Evolutionary conservation across 140 eudicot species (phyloP).

Genomic region (Cichorium intybus): DNA sequence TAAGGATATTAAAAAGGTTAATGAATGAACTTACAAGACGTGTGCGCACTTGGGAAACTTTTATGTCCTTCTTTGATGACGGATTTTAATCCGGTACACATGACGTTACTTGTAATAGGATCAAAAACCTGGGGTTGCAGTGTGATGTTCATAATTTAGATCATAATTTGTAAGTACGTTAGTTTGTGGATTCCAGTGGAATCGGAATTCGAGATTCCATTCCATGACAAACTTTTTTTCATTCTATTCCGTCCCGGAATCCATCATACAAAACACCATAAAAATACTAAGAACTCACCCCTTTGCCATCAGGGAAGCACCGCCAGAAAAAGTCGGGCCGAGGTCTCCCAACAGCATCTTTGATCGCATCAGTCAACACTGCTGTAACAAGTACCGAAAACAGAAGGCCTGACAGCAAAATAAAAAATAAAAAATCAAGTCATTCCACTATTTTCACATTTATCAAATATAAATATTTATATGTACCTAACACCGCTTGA

Average conservation of each 20-base stretch:
- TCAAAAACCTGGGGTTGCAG: constrained; percentile 53
- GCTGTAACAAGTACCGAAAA: constrained; percentile 74
- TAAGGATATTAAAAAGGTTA: background rate
- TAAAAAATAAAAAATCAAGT: background rate
- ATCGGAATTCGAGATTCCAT: too few relatives aligned
- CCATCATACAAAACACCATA: too few relatives aligned
- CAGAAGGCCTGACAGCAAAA: constrained; percentile 50
- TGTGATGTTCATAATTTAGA: background rate
- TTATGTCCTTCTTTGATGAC: constrained; percentile 92
- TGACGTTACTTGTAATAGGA: constrained; percentile 58
- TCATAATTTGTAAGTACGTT: constrained; percentile 6
- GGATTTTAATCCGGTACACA: constrained; percentile 69
- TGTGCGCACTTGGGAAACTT: constrained; percentile 98
- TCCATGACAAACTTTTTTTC: too few relatives aligned
- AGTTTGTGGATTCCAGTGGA: too few relatives aligned
- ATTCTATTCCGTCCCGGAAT: too few relatives aligned
- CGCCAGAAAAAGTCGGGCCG: constrained; percentile 98
- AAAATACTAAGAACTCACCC: constrained; percentile 38
- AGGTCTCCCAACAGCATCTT: constrained; percentile 90
- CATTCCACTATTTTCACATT: background rate
- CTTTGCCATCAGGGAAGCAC: constrained; percentile 84
- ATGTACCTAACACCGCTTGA: constrained; percentile 73
- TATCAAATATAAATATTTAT: background rate
- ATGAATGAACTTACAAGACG: constrained; percentile 65
- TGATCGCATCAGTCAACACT: constrained; percentile 80